Evolutionary conservation across 2,329 filamentous ascomycete genomes (phyloP), one percentile per base, ranked within the genome.

Genomic region (Fusarium irregulare): DNA sequence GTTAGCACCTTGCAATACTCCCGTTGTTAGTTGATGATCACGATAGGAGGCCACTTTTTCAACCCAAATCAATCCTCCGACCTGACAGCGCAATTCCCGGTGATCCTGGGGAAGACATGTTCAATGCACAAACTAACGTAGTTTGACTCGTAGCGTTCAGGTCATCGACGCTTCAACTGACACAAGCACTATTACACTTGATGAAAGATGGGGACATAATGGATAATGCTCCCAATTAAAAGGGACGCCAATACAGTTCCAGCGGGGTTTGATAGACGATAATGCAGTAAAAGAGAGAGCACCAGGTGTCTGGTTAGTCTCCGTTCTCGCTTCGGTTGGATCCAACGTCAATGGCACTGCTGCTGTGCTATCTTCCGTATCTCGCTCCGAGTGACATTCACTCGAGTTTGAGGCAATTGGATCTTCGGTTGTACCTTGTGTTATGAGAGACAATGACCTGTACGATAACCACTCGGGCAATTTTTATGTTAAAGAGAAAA

Each of bases 21-120:
- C 28, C 28, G 28, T 49, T 63, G 34, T 56, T 56, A 51, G 62
- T 46, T 48, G 56, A 56, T 41, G 65, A 70, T 72, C 55, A 56
- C 60, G 65, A 74, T 70, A 75, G 54, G 64, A 30, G 55, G 53
- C 47, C 69, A 66, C 51, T 67, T 51, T 27, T 41, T 41, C 49
- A 18, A n/a, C 23, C 18, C 47, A 34, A 51, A 51, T 51, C 34
- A 41, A 51, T 51, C 49, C 34, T 51, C 49, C 49, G 49, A 60
- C 60, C 56, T 28, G 37, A 50, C 54, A 56, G 21, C 20, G 48
- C 48, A 62, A 66, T 57, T 59, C 66, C 64, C 54, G 62, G 60
- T 37, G 62, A 63, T 42, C 56, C 66, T 64, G 63, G 65, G 68
- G 42, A 40, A 48, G 45, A 53, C 27, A 56, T 46, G 57, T 69